Conservation (phyloP, 2,329 filamentous ascomycete genomes). For the Colletotrichum coccodes region DNA sequence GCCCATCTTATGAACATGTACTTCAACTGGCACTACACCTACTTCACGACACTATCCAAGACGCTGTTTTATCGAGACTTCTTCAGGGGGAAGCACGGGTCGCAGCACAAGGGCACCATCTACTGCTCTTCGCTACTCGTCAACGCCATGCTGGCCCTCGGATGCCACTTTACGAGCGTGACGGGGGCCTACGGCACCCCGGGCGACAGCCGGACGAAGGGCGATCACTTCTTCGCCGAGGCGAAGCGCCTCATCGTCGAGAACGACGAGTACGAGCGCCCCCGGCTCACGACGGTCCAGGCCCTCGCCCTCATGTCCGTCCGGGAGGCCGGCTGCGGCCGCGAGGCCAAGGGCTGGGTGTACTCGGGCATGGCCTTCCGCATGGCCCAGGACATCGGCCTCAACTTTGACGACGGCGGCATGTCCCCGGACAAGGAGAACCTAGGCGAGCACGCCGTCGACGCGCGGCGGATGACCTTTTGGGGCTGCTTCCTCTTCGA, state of each 20-base stretch:
- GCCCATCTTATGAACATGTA: slow-evolving; percentile 96
- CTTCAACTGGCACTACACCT: slow-evolving; percentile 97
- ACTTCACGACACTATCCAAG: slow-evolving; percentile 91
- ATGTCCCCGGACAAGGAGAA: slow-evolving; percentile 66
- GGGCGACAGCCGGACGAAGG: slow-evolving; percentile 84
- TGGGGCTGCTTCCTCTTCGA: slow-evolving; percentile 99
- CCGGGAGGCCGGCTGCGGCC: slow-evolving; percentile 90
- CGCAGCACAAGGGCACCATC: slow-evolving; percentile 63
- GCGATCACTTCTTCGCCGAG: slow-evolving; percentile 95
- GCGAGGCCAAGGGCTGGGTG: slow-evolving; percentile 96
- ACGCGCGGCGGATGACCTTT: slow-evolving; percentile 90
- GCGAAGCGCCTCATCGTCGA: slow-evolving; percentile 90
- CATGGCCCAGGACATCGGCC: slow-evolving; percentile 93
- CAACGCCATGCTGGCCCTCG: slow-evolving; percentile 92
- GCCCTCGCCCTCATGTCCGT: slow-evolving; percentile 96
- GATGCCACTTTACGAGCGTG: slow-evolving; percentile 90
- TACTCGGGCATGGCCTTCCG: slow-evolving; percentile 99
- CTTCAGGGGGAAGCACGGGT: slow-evolving; percentile 71
- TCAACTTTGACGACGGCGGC: slow-evolving; percentile 84
- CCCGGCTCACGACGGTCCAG: slow-evolving; percentile 89
- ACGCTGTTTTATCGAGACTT: slow-evolving; percentile 90
- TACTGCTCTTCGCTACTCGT: slow-evolving; percentile 93
- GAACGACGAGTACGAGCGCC: slow-evolving; percentile 92
- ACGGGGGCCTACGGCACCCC: slow-evolving; percentile 76
- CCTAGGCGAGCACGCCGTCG: slow-evolving; percentile 84